Base-by-base conservation (phyloP, 1,284 basidiomycete genomes). In the Ceratobasidium sp. region DNA sequence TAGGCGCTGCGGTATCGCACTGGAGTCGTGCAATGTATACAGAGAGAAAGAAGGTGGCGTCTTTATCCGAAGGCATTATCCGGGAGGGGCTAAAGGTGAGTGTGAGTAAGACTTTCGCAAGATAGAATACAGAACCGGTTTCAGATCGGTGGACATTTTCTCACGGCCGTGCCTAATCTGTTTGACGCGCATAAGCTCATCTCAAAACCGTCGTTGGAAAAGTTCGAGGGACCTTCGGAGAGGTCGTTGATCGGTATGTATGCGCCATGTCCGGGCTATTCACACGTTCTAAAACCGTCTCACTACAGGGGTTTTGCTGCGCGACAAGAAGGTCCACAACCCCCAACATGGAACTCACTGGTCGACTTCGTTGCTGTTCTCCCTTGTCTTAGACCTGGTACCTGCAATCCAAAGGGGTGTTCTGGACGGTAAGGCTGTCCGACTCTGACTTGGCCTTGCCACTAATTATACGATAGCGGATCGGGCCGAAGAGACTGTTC, bases 41-140 rank as follows among this genome's bases (percentile, higher is more conserved):
- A 28, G 88, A 91, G 72, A 85, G 84, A 77, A 94, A 93, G 78
- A 92, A 88, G 77, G 77, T 79, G 0, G 81, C 86, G 1, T 83
- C 85, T 2, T 87, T 88, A 0, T 84, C 89, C 0, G 88, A 92
- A 64, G 86, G 86, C n/a, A 88, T 91, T 39, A 86, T 97, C 48
- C 85, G 91, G 48, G 92, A 96, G 70, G 91, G 91, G 6, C 80
- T 97, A 73, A 97, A 94, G 78, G 83, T 84, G 61, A 53, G 79
- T 71, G 41, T 16, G 18, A 5, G 8, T 1, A 9, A 60, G 48
- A 65, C 30, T 39, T 23, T 55, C n/a, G 46, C 4, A 6, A 60
- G 60, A 72, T 30, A 74, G n/a, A 9, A 41, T 26, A 21, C 18
- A 41, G 28, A 34, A 69, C 41, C 46, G 21, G 1, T 34, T 18